These are phyloP conservation scores for Komagataella ulmi DNA, from an alignment of 805 yeast species.

Conservation along the genomic window DNA sequence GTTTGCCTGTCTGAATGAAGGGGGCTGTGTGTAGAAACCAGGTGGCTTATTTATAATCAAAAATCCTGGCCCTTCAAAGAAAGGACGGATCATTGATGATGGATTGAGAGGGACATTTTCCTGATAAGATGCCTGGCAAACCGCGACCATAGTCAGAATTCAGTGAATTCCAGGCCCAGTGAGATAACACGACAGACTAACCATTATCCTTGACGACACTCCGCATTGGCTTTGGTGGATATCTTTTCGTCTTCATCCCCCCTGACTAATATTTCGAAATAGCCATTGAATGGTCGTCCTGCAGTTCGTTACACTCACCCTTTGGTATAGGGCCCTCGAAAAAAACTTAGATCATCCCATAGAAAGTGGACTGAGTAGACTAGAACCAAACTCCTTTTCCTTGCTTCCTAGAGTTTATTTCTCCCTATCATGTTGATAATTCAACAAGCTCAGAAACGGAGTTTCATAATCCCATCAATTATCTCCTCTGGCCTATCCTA, in stretches of 20 bases:
- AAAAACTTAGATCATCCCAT: neutral
- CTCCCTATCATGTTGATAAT: neutral
- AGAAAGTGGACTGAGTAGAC: neutral
- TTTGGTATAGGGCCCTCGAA: neutral
- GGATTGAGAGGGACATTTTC: neutral
- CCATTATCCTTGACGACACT: too few relatives aligned
- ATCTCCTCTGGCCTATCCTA: neutral
- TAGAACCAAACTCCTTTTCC: neutral
- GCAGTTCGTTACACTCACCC: neutral
- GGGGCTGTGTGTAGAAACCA: neutral
- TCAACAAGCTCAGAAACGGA: neutral
- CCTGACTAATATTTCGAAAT: too few relatives aligned
- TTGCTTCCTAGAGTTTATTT: neutral
- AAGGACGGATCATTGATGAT: neutral
- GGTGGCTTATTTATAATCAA: neutral
- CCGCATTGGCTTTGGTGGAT: too few relatives aligned
- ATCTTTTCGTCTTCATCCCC: too few relatives aligned
- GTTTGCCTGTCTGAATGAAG: neutral
- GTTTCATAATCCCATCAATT: neutral
- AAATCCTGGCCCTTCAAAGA: neutral
- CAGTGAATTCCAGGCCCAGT: too few relatives aligned
- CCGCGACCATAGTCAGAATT: neutral
- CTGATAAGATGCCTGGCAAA: neutral
- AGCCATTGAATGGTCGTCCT: too few relatives aligned
- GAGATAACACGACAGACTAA: too few relatives aligned